Conservation (phyloP, 164 flowering plant species). For the Tetrastigma voinierianum region DNA sequence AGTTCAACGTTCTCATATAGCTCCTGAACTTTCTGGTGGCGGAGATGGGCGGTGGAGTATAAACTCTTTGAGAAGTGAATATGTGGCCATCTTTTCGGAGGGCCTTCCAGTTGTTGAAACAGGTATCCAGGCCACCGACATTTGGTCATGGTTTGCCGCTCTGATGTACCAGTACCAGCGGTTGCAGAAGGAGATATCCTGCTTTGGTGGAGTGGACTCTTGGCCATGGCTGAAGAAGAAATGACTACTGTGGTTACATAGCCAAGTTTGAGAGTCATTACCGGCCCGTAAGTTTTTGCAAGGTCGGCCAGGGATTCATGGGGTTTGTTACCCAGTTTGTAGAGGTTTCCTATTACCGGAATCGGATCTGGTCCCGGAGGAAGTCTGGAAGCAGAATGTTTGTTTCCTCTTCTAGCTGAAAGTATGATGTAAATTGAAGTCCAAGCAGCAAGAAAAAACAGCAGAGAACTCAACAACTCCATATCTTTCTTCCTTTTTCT, state of each 20-base stretch:
- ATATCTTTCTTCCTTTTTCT: background rate
- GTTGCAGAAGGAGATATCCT: conserved; percentile 24
- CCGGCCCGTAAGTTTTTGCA: conserved; percentile 20
- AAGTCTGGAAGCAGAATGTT: conserved; percentile 1
- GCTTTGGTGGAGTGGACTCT: conserved; percentile 21
- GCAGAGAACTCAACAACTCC: background rate
- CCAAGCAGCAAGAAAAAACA: no score
- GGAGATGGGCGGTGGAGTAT: conserved; percentile 2
- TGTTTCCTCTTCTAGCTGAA: background rate
- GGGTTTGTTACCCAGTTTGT: conserved; percentile 8
- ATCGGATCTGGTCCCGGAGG: conserved; percentile 18
- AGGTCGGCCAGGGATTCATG: conserved; percentile 15
- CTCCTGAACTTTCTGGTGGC: conserved; percentile 13
- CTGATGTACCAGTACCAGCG: conserved; percentile 13
- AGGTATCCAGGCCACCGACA: conserved; percentile 16
- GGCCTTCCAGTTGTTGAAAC: conserved; percentile 9
- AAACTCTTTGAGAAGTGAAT: conserved; percentile 12
- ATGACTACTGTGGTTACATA: conserved; percentile 8
- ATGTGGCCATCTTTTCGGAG: conserved; percentile 8
- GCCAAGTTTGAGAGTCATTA: conserved; percentile 16
- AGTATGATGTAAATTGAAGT: background rate
- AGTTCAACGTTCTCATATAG: background rate
- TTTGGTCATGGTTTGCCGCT: conserved; percentile 4
- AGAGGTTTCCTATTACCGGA: conserved; percentile 18
- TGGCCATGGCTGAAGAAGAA: conserved; percentile 11